A percentile compares a stretch with the other conserved stretches of the same genome.
These are phyloP conservation scores for Chenopodium album DNA, from an alignment of 148 eudicot genomes.

Conservation along the genomic window DNA sequence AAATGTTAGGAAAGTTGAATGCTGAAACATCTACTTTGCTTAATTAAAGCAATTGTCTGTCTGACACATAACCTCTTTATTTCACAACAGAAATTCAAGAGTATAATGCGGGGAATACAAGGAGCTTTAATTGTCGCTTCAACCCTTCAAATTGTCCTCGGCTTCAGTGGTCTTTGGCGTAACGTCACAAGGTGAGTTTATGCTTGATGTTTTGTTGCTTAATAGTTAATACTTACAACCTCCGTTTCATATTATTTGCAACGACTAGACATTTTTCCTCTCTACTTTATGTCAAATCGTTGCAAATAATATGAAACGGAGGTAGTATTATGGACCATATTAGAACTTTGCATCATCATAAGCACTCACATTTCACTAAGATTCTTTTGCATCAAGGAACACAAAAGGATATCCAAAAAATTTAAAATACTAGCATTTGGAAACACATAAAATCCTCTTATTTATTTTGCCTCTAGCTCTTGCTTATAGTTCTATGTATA, in stretches of 20 bases:
- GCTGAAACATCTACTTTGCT: not conserved
- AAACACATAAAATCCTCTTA: not conserved
- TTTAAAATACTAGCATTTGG: not conserved
- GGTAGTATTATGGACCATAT: too few species aligned
- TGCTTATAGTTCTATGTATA: not conserved
- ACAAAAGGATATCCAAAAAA: not conserved
- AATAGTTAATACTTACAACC: not conserved
- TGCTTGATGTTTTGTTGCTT: not conserved
- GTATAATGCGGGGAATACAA: slow-evolving; percentile 80
- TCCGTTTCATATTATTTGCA: too few species aligned
- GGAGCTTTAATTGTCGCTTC: slow-evolving; percentile 98
- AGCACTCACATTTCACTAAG: not conserved
- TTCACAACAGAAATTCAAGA: slow-evolving; percentile 69
- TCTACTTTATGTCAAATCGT: too few species aligned
- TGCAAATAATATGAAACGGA: too few species aligned
- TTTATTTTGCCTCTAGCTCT: not conserved
- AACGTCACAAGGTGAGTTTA: slow-evolving; percentile 64
- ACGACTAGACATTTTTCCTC: too few species aligned
- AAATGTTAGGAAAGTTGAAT: not conserved
- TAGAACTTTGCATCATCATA: not conserved
- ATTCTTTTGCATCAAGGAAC: not conserved
- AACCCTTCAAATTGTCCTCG: slow-evolving; percentile 86
- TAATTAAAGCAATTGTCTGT: not conserved
- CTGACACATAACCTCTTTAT: not conserved
- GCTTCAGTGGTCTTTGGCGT: slow-evolving; percentile 99